A percentile compares a stretch with the other conserved stretches of the same genome.
These are phyloP conservation scores for Huntiella abstrusa DNA, from an alignment of 2,329 filamentous ascomycete genomes.

Conservation along the genomic window DNA sequence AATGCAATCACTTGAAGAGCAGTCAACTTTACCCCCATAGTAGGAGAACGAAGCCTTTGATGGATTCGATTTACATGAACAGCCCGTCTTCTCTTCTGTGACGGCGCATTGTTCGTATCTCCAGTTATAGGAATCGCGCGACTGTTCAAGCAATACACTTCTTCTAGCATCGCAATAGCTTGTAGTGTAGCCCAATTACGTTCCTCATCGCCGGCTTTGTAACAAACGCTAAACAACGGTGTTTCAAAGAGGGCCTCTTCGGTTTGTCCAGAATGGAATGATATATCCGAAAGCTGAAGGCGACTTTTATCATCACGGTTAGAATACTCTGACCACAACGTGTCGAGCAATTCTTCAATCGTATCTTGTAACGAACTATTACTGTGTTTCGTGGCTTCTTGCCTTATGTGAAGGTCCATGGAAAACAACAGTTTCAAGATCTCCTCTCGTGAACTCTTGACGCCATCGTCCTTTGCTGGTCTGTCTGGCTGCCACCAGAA, in stretches of 20 bases:
- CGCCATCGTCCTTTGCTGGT: constrained; percentile 37
- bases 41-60: constrained; percentile 27
- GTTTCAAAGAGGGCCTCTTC: constrained; percentile 27
- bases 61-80: constrained; percentile 26
- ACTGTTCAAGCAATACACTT: constrained; percentile 15
- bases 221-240: constrained; percentile 32
- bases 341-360: constrained; percentile 48
- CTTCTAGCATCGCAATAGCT: constrained; percentile 38
- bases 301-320: constrained; percentile 50
- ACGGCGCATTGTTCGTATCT: constrained; percentile 16
- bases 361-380: constrained; percentile 23
- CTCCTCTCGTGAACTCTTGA: constrained; percentile 51
- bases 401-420: constrained; percentile 43
- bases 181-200: constrained; percentile 42
- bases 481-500: constrained; percentile 62
- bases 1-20: constrained; percentile 41
- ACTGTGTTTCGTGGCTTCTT: constrained; percentile 26
- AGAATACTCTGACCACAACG: constrained; percentile 62
- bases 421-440: constrained; percentile 55
- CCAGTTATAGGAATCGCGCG: too few relatives aligned
- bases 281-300: constrained; percentile 61
- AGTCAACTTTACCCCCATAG: constrained; percentile 27
- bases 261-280: constrained; percentile 30
- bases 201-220: constrained; percentile 35
- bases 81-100: constrained; percentile 33